Base-by-base conservation (phyloP, 73 alveolate genomes). In the Blepharisma japonicum region DNA sequence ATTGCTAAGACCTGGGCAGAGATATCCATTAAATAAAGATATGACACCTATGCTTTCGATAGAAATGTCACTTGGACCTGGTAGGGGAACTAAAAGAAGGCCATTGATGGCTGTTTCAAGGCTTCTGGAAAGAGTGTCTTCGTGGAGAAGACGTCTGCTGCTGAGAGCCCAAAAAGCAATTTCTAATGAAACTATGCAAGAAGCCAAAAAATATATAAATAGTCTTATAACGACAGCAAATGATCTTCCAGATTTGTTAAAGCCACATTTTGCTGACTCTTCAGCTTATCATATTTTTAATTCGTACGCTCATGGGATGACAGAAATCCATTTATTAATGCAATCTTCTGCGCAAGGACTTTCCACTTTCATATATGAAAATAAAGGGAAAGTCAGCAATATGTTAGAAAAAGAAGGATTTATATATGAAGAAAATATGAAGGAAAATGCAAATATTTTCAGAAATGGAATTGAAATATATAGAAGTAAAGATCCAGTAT, bases 381-480 rank as follows among this genome's bases (percentile, higher is more conserved):
- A 61, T 20, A n/a, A n/a, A 18, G 74, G 74, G 23, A 61, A 25
- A 45, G 21, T 45, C 0, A n/a, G 20, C n/a, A 21, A 38, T 11
- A 25, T 8, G 11, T 5, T 70, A 2, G 80, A 70, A 14, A 70
- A 45, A n/a, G 18, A 23, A 38, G 42, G 42, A 32, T 32, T 32
- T 32, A 32, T 32, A 1, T 45, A 70, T 39, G 32, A 39, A 45
- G 80, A 47, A 70, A 45, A 45, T 70, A 25, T 70, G 11, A 11
- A 39, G 56, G 80, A 70, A 70, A 70, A 39, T 4, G 66, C n/a
- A n/a, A 47, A 45, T n/a, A 14, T 70, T 11, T 70, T 70, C 4
- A 0, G 27, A 45, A 70, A 70, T 45, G 80, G 80, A 70, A 18
- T 70, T 45, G 80, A 70, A 70, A 9, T 70, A 14, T 70, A 14